Percentiles rank a stretch among this genome's conserved stretches.
These are phyloP conservation scores for Lichtheimia ornata DNA, from an alignment of 371 early-diverging fungal species.

Conservation along the genomic window DNA sequence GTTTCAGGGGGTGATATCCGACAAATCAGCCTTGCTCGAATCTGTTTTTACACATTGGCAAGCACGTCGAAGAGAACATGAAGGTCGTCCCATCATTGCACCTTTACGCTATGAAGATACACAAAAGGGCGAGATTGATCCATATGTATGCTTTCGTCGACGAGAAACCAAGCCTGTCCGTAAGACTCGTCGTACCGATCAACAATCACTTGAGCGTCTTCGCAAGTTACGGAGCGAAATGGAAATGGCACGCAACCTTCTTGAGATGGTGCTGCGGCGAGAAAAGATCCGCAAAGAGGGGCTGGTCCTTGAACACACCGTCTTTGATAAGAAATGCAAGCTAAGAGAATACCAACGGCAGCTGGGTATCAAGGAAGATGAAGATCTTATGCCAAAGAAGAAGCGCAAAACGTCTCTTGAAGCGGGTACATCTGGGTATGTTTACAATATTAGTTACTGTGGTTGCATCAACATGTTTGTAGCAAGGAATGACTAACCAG, in stretches of 20 bases:
- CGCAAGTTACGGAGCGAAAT: slow-evolving; percentile 80
- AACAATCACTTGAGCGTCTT: slow-evolving; percentile 81
- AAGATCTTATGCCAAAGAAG: slow-evolving; percentile 47
- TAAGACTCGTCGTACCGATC: slow-evolving; percentile 88
- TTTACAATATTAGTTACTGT: not conserved
- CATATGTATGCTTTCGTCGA: slow-evolving; percentile 95
- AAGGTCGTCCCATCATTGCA: slow-evolving; percentile 64
- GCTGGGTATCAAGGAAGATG: slow-evolving; percentile 60
- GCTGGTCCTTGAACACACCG: slow-evolving; percentile 65
- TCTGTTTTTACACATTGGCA: slow-evolving; percentile 39
- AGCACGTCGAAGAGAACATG: slow-evolving; percentile 31
- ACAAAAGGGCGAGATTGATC: slow-evolving; percentile 78
- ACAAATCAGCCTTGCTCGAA: slow-evolving; percentile 18
- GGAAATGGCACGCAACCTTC: slow-evolving; percentile 68
- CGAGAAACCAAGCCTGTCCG: slow-evolving; percentile 88
- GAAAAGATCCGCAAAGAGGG: slow-evolving; percentile 75
- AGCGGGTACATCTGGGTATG: slow-evolving; percentile 28
- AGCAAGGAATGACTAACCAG: too few relatives aligned
- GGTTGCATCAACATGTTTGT: slow-evolving; percentile 2
- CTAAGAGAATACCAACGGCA: slow-evolving; percentile 59
- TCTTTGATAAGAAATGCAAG: slow-evolving; percentile 57
- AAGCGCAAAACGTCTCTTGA: slow-evolving; percentile 35
- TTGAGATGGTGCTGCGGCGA: slow-evolving; percentile 81
- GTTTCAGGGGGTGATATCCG: slow-evolving; percentile 31
- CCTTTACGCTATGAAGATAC: slow-evolving; percentile 65